Percentiles rank a stretch among this genome's conserved stretches.
Evolutionary conservation across 2,329 filamentous ascomycete genomes (phyloP).

Genomic region (Venturia asperata): DNA sequence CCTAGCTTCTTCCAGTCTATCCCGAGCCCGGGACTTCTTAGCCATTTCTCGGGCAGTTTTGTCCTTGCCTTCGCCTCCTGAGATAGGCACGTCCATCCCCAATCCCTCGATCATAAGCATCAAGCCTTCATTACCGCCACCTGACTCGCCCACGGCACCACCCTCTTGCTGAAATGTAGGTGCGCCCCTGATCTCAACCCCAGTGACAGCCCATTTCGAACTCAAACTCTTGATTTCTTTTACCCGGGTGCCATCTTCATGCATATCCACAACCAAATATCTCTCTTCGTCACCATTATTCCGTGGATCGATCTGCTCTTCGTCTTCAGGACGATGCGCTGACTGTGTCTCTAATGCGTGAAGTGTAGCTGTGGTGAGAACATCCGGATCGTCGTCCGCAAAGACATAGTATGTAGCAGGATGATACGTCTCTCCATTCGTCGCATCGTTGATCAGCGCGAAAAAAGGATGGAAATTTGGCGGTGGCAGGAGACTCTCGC

Average conservation of each 20-base stretch:
- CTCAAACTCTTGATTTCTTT: conserved; percentile 65
- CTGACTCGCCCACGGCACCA: conserved; percentile 15
- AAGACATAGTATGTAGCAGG: conserved; percentile 90
- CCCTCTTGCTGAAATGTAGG: conserved; percentile 53
- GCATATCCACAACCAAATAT: conserved; percentile 51
- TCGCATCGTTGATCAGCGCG: conserved; percentile 69
- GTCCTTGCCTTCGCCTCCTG: neutral
- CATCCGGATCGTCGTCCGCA: conserved; percentile 77
- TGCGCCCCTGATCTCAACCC: conserved; percentile 48
- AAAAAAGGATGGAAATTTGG: conserved; percentile 72
- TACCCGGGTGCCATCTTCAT: conserved; percentile 45
- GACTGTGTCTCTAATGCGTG: conserved; percentile 44
- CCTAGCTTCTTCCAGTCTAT: conserved; percentile 14
- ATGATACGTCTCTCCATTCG: conserved; percentile 69
- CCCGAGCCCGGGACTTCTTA: conserved; percentile 10
- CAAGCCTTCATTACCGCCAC: conserved; percentile 37
- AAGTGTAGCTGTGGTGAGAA: conserved; percentile 60
- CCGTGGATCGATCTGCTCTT: conserved; percentile 27
- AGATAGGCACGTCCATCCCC: conserved; percentile 25
- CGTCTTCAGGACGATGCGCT: conserved; percentile 23
- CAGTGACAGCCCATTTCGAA: conserved; percentile 62
- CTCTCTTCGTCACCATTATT: conserved; percentile 46
- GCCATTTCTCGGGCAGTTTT: neutral
- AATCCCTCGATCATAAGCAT: conserved; percentile 58
- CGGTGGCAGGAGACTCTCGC: conserved; percentile 34